These are phyloP conservation scores for Punica granatum DNA, from an alignment of 345 rosid species.

Conservation along the genomic window DNA sequence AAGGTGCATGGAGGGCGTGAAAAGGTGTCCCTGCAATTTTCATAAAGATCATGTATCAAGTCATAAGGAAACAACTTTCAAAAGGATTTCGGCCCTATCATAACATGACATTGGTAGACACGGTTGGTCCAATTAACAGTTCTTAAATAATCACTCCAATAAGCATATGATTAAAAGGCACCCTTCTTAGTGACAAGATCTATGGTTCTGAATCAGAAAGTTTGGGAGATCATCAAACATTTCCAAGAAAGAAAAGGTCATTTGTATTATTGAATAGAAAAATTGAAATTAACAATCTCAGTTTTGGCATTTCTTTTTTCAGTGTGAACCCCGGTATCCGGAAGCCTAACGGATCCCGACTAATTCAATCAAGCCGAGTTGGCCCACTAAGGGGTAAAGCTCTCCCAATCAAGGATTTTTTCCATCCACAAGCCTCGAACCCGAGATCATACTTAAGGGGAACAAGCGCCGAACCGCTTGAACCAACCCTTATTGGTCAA, in stretches of 20 bases:
- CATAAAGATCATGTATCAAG: neutral
- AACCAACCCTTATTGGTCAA: too few relatives aligned
- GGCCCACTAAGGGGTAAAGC: too few relatives aligned
- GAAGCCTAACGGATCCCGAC: too few relatives aligned
- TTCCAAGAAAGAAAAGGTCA: neutral
- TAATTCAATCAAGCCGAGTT: too few relatives aligned
- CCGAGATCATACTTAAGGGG: too few relatives aligned
- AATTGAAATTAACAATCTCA: neutral
- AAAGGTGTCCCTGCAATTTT: constrained; percentile 80
- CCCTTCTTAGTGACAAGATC: neutral
- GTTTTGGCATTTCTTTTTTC: neutral
- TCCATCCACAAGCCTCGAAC: too few relatives aligned
- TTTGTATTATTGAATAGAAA: neutral
- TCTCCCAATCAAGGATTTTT: too few relatives aligned
- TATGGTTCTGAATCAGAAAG: neutral
- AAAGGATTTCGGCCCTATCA: neutral
- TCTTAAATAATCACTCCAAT: neutral
- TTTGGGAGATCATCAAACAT: neutral
- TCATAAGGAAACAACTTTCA: neutral
- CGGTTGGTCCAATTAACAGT: neutral
- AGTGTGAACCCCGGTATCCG: too few relatives aligned
- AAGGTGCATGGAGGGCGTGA: constrained; percentile 82
- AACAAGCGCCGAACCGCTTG: too few relatives aligned
- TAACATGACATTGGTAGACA: neutral
- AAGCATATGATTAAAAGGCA: neutral